Evolutionary conservation across 805 yeast genomes (phyloP).

Genomic region (Barnettozyma pratensis): DNA sequence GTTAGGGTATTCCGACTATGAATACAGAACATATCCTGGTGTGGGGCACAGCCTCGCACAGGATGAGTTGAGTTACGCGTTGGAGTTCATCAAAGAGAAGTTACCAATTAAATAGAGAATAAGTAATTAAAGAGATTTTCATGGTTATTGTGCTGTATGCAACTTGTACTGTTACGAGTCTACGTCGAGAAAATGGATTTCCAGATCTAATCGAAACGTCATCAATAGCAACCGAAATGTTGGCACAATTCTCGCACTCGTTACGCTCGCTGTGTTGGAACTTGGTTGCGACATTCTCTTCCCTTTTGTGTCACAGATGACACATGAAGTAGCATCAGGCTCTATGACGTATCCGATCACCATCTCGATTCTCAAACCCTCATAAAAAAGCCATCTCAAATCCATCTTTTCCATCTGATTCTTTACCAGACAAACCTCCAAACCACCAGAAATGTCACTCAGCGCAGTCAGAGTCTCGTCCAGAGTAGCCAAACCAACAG

Average conservation of each 20-base stretch:
- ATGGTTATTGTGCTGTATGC: no score
- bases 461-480: constrained; percentile 30
- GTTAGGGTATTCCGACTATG: constrained; percentile 41
- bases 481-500: constrained; percentile 37
- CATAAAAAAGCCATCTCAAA: background rate
- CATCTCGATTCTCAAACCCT: background rate
- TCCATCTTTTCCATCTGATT: background rate
- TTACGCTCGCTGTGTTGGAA: no score
- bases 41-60: constrained; percentile 64
- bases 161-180: no score
- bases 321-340: no score
- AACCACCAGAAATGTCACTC: constrained; percentile 8
- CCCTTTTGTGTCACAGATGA: no score
- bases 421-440: no score
- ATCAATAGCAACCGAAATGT: no score
- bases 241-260: no score
- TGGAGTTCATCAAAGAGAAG: constrained; percentile 35
- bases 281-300: no score
- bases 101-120: constrained; percentile 9
- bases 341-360: no score
- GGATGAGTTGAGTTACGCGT: constrained; percentile 56
- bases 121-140: background rate
- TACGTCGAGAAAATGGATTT: no score
- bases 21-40: constrained; percentile 53
- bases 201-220: no score